Conservation (phyloP, 2,329 filamentous ascomycete species). For the Talaromyces sp. region DNA sequence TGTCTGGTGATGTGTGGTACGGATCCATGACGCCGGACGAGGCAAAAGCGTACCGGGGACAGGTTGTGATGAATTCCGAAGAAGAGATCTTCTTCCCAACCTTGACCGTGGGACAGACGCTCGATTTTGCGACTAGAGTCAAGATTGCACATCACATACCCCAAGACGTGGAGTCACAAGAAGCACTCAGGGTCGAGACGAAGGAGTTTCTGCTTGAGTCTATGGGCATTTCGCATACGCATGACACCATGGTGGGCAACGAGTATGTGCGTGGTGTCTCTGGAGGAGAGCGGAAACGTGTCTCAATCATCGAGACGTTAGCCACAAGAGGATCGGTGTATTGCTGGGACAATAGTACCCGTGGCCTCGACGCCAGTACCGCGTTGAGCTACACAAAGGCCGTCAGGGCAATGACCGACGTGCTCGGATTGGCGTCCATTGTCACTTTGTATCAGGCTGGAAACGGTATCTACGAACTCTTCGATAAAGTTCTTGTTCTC, state of each 20-base stretch:
- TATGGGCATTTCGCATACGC: conserved; percentile 57
- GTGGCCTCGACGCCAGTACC: conserved; percentile 63
- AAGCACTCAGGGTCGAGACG: conserved; percentile 47
- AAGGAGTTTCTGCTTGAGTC: conserved; percentile 56
- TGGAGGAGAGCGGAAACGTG: conserved; percentile 65
- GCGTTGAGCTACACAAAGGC: conserved; percentile 60
- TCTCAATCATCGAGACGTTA: conserved; percentile 64
- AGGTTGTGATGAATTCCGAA: conserved; percentile 57
- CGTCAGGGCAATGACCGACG: conserved; percentile 61
- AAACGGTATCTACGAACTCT: conserved; percentile 65
- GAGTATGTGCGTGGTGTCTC: conserved; percentile 64
- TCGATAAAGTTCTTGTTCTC: conserved; percentile 67
- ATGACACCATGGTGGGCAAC: conserved; percentile 64
- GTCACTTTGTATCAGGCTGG: conserved; percentile 67
- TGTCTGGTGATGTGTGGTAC: conserved; percentile 58
- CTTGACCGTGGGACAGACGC: conserved; percentile 50
- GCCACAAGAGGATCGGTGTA: conserved; percentile 56
- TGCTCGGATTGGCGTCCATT: conserved; percentile 57
- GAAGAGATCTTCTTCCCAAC: conserved; percentile 52
- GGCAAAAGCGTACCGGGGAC: conserved; percentile 49
- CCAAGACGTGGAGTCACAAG: conserved; percentile 39
- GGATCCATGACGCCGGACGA: conserved; percentile 46
- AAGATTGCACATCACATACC: conserved; percentile 54
- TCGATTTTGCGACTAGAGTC: conserved; percentile 55
- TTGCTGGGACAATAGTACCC: conserved; percentile 65